Evolutionary conservation across 208 protist genomes (phyloP), one percentile per base, ranked within the genome.

Genomic region (Leptomonas seymouri): DNA sequence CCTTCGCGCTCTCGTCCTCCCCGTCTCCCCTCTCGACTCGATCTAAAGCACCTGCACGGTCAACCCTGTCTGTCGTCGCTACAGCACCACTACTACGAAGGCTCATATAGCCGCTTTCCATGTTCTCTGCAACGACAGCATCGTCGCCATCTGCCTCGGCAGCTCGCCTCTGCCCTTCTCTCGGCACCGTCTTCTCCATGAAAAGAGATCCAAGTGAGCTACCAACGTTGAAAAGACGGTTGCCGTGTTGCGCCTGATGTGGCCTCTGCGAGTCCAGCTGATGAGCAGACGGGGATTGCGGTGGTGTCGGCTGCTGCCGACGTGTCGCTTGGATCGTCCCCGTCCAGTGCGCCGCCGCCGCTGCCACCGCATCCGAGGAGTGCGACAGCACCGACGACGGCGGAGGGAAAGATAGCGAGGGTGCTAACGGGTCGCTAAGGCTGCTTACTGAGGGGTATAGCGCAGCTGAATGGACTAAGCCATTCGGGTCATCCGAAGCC

Each of bases 391-490:
- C 6, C 7, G 27, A 20, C 28, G 59, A 44, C 3, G 59, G 61
- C 0, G 61, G 61, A 20, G 46, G 61, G 34, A 67, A 67, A 2
- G 48, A 67, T 34, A 46, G 34, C 3, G 48, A 57, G 48, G 61
- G 36, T 0, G 28, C 14, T 15, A 67, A 16, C n/a, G 61, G 20
- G 36, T 67, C 59, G 59, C 59, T 30, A 6, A 27, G 20, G 30
- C 59, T 49, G 46, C 23, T 51, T 1, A 55, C 31, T 5, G 42
- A 42, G n/a, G 23, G 36, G 54, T 57, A 58, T 0, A 69, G 34
- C 45, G 70, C 39, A 5, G 59, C 36, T 0, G 62, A 60, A 51
- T 76, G 44, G 16, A 64, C 70, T 21, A 65, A 55, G 8, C 62
- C 61, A 21, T 45, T 62, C 45, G 36, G 21, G 15, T 23, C 23